These are phyloP conservation scores for Nitzschia putrida DNA, from an alignment of 108 stramenopile genomes.

Conservation along the genomic window DNA sequence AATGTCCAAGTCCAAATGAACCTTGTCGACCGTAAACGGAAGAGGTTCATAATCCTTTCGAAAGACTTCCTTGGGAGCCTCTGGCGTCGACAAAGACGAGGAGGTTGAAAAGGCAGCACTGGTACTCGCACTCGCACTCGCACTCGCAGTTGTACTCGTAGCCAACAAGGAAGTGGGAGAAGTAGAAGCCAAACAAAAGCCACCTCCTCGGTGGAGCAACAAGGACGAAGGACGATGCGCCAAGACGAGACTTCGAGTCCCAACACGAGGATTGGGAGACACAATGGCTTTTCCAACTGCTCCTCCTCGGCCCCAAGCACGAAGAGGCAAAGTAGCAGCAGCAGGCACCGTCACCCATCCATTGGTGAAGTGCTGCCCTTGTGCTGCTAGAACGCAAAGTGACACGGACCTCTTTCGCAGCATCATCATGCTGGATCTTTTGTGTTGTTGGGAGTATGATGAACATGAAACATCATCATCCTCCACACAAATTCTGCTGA, in stretches of 20 bases:
- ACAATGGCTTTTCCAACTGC: too few relatives aligned
- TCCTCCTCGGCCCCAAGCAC: too few relatives aligned
- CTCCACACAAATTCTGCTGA: too few relatives aligned
- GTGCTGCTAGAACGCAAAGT: background rate
- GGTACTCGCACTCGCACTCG: conserved; percentile 12
- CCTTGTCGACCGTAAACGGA: conserved; percentile 51
- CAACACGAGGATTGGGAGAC: background rate
- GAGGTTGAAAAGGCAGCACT: too few relatives aligned
- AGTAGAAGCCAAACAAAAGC: too few relatives aligned
- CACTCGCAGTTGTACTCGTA: background rate
- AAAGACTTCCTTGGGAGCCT: conserved; percentile 64
- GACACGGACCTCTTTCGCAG: background rate
- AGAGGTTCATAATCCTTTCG: conserved; percentile 69
- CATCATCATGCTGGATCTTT: background rate
- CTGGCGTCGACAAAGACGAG: background rate
- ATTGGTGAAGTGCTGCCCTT: background rate
- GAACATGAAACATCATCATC: too few relatives aligned
- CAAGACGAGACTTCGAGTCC: background rate
- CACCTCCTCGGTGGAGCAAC: background rate
- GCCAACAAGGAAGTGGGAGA: background rate
- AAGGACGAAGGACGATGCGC: background rate
- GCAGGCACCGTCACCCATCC: background rate
- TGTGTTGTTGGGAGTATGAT: too few relatives aligned
- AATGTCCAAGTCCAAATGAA: conserved; percentile 77
- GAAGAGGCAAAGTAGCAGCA: background rate